Evolutionary conservation across 23 red algal genomes (phyloP).

Genomic region (Gracilariopsis chorda): DNA sequence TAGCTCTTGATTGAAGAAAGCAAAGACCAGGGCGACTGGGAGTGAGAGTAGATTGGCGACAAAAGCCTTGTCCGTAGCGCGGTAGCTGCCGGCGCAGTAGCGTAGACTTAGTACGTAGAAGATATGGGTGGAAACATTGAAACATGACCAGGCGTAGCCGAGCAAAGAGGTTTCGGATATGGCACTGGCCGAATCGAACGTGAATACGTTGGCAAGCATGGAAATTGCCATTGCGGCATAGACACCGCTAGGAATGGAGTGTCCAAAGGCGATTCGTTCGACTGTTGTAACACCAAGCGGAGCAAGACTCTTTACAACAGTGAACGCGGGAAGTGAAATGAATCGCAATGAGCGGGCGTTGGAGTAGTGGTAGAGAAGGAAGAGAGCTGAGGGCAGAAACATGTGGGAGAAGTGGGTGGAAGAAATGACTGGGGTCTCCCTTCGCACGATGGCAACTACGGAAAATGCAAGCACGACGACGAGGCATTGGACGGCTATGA

Average conservation of each 20-base stretch:
- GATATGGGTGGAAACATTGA: slow-evolving; percentile 51
- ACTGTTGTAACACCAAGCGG: slow-evolving; percentile 47
- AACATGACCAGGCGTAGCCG: slow-evolving; percentile 42
- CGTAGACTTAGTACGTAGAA: slow-evolving; percentile 48
- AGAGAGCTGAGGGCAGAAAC: slow-evolving; percentile 36
- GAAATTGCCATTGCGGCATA: slow-evolving; percentile 39
- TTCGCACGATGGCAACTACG: slow-evolving; percentile 37
- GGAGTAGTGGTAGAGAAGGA: slow-evolving; percentile 70
- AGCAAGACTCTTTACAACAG: slow-evolving; percentile 60
- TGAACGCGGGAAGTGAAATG: slow-evolving; percentile 58
- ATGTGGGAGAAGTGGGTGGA: slow-evolving; percentile 22
- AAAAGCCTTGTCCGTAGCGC: slow-evolving; percentile 56
- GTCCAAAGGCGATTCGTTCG: slow-evolving; percentile 42
- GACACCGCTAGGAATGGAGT: slow-evolving; percentile 45
- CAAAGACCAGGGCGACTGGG: slow-evolving; percentile 29
- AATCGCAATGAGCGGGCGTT: slow-evolving; percentile 57
- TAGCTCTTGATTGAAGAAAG: slow-evolving; percentile 36
- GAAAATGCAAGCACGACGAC: slow-evolving; percentile 59
- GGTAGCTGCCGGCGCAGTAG: slow-evolving; percentile 40
- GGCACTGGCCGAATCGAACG: slow-evolving; percentile 59
- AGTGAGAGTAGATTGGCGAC: slow-evolving; percentile 57
- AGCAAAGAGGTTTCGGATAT: slow-evolving; percentile 43
- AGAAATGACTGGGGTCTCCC: background rate
- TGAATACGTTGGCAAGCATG: slow-evolving; percentile 56
- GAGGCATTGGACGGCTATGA: slow-evolving; percentile 54